Evolutionary conservation across 23 red algal species (phyloP), one percentile per base, ranked within the genome.

Genomic region (Gracilaria domingensis): DNA sequence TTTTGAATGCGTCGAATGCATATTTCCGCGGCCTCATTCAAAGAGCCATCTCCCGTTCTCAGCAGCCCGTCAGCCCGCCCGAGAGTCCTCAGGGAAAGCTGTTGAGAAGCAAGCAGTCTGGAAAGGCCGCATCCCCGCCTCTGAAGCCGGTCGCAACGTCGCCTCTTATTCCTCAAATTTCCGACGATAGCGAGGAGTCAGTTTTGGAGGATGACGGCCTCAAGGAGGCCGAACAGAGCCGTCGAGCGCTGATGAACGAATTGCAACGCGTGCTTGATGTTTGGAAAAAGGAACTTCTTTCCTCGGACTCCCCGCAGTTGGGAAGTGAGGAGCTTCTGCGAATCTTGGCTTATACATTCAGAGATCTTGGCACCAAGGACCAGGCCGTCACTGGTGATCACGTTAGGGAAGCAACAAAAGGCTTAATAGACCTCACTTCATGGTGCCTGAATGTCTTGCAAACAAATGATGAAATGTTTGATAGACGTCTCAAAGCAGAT

Each of bases 21-120:
- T 95, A 93, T 60, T 93, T 95, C 57, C 93, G 82, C 5, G 69
- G 44, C n/a, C 44, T 98, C 9, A 91, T 95, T 53, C 84, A 91
- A 66, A 82, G 83, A 54, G 96, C 96, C 7, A 72, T 91, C 7
- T 70, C 65, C 38, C 84, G 95, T 14, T 69, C 87, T 12, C 39
- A 81, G 47, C 14, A 89, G 30, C 29, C 11, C 23, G 21, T 11
- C 30, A 77, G 45, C 23, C 40, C 72, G 11, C 42, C 36, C 29
- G 44, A 79, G 42, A 57, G 57, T 14, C 70, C 64, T 28, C 8
- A 36, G 37, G 38, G 40, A 8, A 79, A 64, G 54, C 8, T 60
- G 0, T 38, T 45, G 12, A 72, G 73, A 45, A 4, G 33, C 18
- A 71, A 38, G 12, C 12, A 8, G 2, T 54, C 66, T 55, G 53